Evolutionary conservation across 2,329 filamentous ascomycete genomes (phyloP), one percentile per base, ranked within the genome.

Genomic region (Xylariaceae sp.): DNA sequence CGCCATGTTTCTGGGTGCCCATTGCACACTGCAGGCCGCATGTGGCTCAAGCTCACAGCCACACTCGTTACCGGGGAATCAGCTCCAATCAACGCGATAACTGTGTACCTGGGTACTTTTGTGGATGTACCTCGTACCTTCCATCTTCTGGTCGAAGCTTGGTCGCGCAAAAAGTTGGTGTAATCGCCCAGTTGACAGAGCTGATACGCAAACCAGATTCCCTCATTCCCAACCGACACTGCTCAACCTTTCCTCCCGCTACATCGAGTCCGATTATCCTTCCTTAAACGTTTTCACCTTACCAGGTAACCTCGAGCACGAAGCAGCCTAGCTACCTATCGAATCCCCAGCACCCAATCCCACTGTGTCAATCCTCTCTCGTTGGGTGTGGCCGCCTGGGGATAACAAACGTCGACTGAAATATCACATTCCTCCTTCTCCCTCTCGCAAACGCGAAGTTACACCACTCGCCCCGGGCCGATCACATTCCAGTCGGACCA

Each of bases 151-250:
- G 37, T 53, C 48, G 56, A 62, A 62, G 65, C 65, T 67, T 59
- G 65, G 65, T 68, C 67, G 67, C 65, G 66, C 62, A 65, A 66
- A 65, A 65, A 57, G 62, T 59, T 62, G 60, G 39, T 10, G 10
- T 48, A 11, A 58, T 58, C 49, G 52, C 10, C 39, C 42, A 51
- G 37, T 39, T 34, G 44, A 58, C 50, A n/a, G 49, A 56, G 59
- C 30, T 55, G n/a, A 48, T 57, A 23, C 47, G 9, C 11, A 53
- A 48, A 35, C 35, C n/a, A 55, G 48, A 34, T 50, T 37, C 35
- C 10, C 42, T 54, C 13, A 49, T 4, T 42, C 30, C 34, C 11
- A 10, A 37, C 37, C 9, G 13, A 47, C 53, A 15, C 10, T 30
- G 23, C 15, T 15, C n/a, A 10, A 5, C 48, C 50, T 39, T 44